phyloP scores from a whole-genome alignment of 192 early-diverging fungal species.

The Rhizophagus prolifer region DNA sequence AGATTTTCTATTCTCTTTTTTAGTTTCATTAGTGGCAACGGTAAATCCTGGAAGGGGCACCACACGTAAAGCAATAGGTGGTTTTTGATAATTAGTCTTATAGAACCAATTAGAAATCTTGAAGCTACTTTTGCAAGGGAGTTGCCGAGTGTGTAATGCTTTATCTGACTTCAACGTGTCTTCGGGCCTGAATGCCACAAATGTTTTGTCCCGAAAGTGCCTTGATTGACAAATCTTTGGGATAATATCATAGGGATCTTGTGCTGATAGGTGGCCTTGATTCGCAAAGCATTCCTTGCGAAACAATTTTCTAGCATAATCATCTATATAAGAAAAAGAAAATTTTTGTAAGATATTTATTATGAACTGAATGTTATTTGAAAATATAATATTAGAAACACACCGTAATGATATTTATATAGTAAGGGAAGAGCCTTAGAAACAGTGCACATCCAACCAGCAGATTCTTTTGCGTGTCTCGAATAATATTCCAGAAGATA shows the following conservation, averaged over 20 bases:
- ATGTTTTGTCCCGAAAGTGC: not conserved
- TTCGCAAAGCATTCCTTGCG: not conserved
- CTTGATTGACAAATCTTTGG: not conserved
- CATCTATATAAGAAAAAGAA: not conserved
- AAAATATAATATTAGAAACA: not conserved
- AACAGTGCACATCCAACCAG: not conserved
- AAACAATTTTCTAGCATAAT: not conserved
- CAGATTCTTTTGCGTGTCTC: not conserved
- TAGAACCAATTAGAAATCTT: not conserved
- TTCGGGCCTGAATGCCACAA: not conserved
- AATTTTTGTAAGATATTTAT: no score
- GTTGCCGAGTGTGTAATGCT: not conserved
- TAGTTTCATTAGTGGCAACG: not conserved
- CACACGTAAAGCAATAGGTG: not conserved
- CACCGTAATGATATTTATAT: not conserved
- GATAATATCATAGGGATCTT: not conserved
- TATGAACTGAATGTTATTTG: no score
- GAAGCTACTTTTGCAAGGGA: no score
- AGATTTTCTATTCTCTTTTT: not conserved
- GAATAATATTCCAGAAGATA: not conserved
- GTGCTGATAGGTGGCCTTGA: not conserved
- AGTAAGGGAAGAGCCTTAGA: not conserved
- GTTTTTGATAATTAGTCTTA: not conserved
- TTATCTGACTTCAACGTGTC: not conserved
- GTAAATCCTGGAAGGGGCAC: not conserved